A percentile compares a stretch with the other conserved stretches of the same genome.
These are phyloP conservation scores for Shiraia sp. DNA, from an alignment of 2,329 filamentous ascomycete genomes.

Conservation along the genomic window DNA sequence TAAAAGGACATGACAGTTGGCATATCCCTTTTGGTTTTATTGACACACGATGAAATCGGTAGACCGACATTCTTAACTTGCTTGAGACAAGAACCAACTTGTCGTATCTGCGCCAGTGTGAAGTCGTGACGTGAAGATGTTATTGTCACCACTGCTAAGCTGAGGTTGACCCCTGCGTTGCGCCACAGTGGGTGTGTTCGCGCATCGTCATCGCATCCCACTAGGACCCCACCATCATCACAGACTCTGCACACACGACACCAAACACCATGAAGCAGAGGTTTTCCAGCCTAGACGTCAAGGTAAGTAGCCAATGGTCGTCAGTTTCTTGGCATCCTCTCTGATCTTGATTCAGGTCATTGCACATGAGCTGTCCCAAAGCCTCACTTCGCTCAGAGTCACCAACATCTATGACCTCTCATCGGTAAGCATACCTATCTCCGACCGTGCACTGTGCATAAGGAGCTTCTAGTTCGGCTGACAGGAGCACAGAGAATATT, in stretches of 20 bases:
- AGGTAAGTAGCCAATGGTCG: conserved; percentile 49
- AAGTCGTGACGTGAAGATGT: too few species aligned
- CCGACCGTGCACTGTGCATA: not conserved
- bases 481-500: conserved; percentile 71
- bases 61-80: conserved; percentile 6
- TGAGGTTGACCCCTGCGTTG: conserved; percentile 25
- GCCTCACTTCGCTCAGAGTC: conserved; percentile 76
- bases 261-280: conserved; percentile 70
- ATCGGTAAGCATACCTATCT: conserved; percentile 55
- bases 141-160: conserved; percentile 2
- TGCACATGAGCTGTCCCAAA: conserved; percentile 83
- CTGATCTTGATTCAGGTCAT: conserved; percentile 67
- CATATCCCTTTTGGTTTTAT: conserved; percentile 8
- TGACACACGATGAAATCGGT: conserved; percentile 10
- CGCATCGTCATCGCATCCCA: conserved; percentile 36
- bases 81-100: too few species aligned
- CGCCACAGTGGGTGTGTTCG: conserved; percentile 17
- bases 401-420: conserved; percentile 96
- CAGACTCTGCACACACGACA: conserved; percentile 34
- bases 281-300: conserved; percentile 79
- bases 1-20: conserved; percentile 16
- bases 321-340: not conserved
- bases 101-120: too few species aligned
- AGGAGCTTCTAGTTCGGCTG: not conserved
- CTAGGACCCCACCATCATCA: conserved; percentile 25